phyloP scores from a whole-genome alignment of 2,329 filamentous ascomycete species.

The Daldinia sp. region DNA sequence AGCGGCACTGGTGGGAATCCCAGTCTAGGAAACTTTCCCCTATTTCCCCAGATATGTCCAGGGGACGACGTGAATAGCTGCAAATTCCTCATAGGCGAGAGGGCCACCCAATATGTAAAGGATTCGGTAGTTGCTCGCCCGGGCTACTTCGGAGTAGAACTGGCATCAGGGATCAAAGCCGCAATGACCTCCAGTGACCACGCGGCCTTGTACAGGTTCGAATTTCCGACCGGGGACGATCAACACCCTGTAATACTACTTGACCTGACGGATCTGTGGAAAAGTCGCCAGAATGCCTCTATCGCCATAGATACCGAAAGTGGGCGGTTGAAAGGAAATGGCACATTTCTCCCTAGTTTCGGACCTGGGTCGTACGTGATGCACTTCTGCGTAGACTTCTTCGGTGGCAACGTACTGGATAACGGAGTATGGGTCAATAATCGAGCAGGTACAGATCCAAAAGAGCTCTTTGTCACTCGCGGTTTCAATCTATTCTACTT shows the following conservation, averaged over 20 bases:
- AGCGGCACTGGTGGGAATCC: conserved; percentile 56
- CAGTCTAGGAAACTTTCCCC: conserved; percentile 56
- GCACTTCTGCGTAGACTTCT: conserved; percentile 69
- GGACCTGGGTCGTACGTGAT: conserved; percentile 65
- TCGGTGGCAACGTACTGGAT: conserved; percentile 50
- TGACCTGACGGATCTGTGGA: conserved; percentile 67
- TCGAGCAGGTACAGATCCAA: conserved; percentile 50
- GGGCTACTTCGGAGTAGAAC: conserved; percentile 66
- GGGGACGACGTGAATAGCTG: conserved; percentile 64
- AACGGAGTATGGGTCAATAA: conserved; percentile 53
- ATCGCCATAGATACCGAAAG: conserved; percentile 58
- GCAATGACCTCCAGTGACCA: conserved; percentile 69
- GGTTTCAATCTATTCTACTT: conserved; percentile 55
- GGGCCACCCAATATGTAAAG: conserved; percentile 51
- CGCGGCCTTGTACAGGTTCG: conserved; percentile 68
- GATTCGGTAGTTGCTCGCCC: conserved; percentile 58
- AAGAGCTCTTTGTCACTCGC: conserved; percentile 50
- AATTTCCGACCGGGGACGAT: conserved; percentile 54
- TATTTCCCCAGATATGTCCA: conserved; percentile 55
- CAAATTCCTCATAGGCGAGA: conserved; percentile 58
- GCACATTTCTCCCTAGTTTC: conserved; percentile 67
- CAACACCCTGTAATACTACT: conserved; percentile 62
- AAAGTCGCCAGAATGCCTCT: conserved; percentile 58
- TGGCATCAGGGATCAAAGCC: conserved; percentile 61
- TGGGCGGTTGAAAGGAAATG: conserved; percentile 65